Percentiles rank a stretch among this genome's conserved stretches.
phyloP scores from a whole-genome alignment of 176 grass and related monocot species.

The Avena sativa region DNA sequence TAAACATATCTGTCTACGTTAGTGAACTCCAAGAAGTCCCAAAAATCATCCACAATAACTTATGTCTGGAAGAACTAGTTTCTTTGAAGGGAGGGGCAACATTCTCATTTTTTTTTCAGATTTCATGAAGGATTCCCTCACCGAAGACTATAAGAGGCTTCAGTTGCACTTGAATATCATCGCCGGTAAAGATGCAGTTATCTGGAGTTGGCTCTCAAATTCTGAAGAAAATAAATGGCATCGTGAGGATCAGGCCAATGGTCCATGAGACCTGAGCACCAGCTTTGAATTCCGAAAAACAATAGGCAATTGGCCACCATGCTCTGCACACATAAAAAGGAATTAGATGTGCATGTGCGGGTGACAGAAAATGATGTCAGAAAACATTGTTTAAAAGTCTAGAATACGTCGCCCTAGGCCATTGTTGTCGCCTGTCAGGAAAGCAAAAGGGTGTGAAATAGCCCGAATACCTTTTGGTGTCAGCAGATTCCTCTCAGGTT shows the following conservation, averaged over 20 bases:
- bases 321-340: not conserved
- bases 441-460: not conserved
- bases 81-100: no score
- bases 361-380: not conserved
- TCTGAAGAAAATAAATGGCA: not conserved
- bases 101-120: no score
- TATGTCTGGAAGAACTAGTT: no score
- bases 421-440: not conserved
- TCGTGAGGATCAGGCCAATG: not conserved
- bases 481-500: conserved; percentile 66
- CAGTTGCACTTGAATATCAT: not conserved
- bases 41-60: no score
- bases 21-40: no score
- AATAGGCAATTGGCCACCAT: not conserved
- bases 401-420: not conserved
- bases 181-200: not conserved
- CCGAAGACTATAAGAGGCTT: not conserved
- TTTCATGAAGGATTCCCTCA: not conserved
- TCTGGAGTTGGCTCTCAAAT: conserved; percentile 6
- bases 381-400: not conserved
- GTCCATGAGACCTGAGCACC: not conserved
- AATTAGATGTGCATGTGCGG: not conserved
- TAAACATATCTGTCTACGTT: no score
- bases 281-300: not conserved
- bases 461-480: conserved; percentile 12